phyloP scores from a whole-genome alignment of 192 early-diverging fungal genomes.

The Chytriomyces sp. region DNA sequence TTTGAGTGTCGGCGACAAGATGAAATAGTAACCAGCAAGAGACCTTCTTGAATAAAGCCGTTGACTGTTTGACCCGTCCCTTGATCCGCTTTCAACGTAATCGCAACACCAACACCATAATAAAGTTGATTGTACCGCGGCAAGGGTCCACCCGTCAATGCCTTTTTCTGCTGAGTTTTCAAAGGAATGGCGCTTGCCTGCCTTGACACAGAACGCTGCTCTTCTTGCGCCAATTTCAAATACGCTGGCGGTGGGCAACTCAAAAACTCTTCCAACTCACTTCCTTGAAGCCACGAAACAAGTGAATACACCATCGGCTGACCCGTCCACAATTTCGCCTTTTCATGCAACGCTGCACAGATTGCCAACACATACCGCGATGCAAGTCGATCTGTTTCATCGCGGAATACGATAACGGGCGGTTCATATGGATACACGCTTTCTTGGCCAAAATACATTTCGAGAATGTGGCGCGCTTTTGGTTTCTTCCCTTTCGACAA shows the following conservation, averaged over 20 bases:
- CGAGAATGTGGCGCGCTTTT: slow-evolving; percentile 26
- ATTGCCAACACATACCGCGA: not conserved
- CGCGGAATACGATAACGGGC: slow-evolving; percentile 40
- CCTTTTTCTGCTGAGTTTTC: not conserved
- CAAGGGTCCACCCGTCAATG: slow-evolving; percentile 12
- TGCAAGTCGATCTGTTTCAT: slow-evolving; percentile 30
- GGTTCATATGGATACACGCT: slow-evolving; percentile 42
- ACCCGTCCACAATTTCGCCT: slow-evolving; percentile 28
- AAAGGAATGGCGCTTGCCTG: not conserved
- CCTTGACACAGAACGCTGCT: not conserved
- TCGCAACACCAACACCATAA: slow-evolving; percentile 34
- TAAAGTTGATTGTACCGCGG: slow-evolving; percentile 20
- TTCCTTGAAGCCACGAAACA: slow-evolving; percentile 24
- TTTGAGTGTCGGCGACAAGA: not conserved
- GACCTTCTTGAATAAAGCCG: slow-evolving; percentile 42
- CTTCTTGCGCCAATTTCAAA: slow-evolving; percentile 23
- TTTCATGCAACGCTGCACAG: slow-evolving; percentile 22
- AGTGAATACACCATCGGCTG: slow-evolving; percentile 36
- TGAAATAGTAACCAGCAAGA: not conserved
- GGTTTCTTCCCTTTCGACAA: slow-evolving; percentile 35
- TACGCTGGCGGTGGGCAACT: slow-evolving; percentile 12
- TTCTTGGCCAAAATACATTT: slow-evolving; percentile 39
- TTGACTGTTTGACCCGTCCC: slow-evolving; percentile 40
- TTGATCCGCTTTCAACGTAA: slow-evolving; percentile 51
- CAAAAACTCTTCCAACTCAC: slow-evolving; percentile 29